phyloP scores from a whole-genome alignment of 257 asterid species.

The Petunia axillaris region DNA sequence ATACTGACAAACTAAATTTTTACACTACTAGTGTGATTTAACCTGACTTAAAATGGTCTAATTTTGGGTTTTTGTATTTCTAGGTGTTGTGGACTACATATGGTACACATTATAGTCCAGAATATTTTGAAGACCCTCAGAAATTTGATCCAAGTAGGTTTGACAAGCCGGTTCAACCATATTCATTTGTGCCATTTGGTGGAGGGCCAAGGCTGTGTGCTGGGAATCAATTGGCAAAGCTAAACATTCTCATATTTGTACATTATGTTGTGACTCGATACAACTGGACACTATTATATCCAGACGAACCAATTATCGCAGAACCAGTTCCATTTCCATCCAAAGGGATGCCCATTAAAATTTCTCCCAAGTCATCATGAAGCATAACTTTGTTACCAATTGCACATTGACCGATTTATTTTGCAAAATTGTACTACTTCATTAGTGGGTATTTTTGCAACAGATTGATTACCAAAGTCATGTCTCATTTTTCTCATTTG shows the following conservation, averaged over 20 bases:
- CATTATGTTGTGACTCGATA: constrained; percentile 76
- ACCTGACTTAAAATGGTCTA: too few species aligned
- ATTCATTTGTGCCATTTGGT: constrained; percentile 74
- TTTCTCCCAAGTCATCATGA: constrained; percentile 56
- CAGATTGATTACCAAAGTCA: too few species aligned
- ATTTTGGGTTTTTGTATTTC: too few species aligned
- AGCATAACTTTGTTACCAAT: background rate
- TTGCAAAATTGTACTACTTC: too few species aligned
- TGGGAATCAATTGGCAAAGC: constrained; percentile 87
- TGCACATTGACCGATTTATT: background rate
- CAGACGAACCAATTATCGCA: constrained; percentile 62
- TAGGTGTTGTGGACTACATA: constrained; percentile 88
- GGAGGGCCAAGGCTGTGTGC: constrained; percentile 95
- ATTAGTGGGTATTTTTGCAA: too few species aligned
- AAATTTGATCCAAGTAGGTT: constrained; percentile 75
- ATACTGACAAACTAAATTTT: too few species aligned
- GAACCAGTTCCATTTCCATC: constrained; percentile 92
- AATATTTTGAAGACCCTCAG: constrained; percentile 68
- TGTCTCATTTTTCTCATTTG: too few species aligned
- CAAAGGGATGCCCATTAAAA: constrained; percentile 79
- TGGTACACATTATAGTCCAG: constrained; percentile 70
- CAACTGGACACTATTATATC: constrained; percentile 59
- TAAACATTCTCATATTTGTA: constrained; percentile 68
- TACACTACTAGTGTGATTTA: too few species aligned
- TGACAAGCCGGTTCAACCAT: constrained; percentile 65